Evolutionary conservation across 2,329 filamentous ascomycete genomes (phyloP), one percentile per base, ranked within the genome.

Genomic region (Stemphylium lycopersici): DNA sequence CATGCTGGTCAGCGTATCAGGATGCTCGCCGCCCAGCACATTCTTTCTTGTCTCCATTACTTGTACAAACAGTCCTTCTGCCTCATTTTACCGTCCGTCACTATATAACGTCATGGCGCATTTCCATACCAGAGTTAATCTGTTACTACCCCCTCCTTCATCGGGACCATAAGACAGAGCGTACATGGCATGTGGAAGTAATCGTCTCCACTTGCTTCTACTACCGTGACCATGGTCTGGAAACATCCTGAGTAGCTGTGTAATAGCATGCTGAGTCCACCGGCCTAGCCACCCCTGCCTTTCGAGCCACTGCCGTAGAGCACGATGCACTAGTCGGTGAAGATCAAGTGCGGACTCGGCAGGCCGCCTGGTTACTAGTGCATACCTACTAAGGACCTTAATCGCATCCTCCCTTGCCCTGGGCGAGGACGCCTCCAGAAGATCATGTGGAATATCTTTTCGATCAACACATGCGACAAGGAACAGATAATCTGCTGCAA

Each of bases 381-480:
- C 40, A 38, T 52, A 56, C 4, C 15, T 32, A 11, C 50, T 29
- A 20, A 62, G 58, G n/a, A 61, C 33, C 5, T 34, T 53, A 18
- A 69, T 56, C 11, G 61, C 59, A 48, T 56, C 15, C 13, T 49
- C 43, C 56, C 56, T 26, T 50, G 50, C 38, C 49, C 22, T 45
- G 3, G 47, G 40, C 15, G 55, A 57, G 18, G 54, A 18, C 54
- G 56, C 37, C 29, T 56, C 47, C n/a, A 67, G 51, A 55, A 68
- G 50, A 26, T 60, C 47, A 13, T 60, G 48, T 42, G 42, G 50
- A 8, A 67, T 62, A 34, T 63, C 59, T 43, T 64, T 67, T 47
- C 24, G 53, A 13, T 63, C 52, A 24, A 82, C 73, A 18, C 65
- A 76, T 1, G 75, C 75, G 13, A 78, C 70, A 43, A 79, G 77